phyloP scores from a whole-genome alignment of 495 filamentous ascomycete genomes.

The Neurospora sp. region DNA sequence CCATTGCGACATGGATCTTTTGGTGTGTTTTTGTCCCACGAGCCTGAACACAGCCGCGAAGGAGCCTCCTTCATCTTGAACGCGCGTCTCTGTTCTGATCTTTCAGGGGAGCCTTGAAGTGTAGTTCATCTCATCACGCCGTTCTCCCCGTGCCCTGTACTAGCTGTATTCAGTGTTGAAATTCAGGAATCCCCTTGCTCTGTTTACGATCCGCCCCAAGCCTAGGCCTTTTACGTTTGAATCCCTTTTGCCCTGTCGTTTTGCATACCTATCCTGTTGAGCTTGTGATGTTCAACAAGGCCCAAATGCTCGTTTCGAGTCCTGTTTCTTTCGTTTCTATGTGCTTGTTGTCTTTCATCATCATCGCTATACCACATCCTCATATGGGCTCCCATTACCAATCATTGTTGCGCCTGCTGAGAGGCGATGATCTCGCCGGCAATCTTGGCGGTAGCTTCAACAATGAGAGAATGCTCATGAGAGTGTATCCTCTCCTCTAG shows the following conservation, averaged over 20 bases:
- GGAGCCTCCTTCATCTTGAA: not conserved
- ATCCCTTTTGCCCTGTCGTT: not conserved
- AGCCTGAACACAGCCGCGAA: not conserved
- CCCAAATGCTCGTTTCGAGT: not conserved
- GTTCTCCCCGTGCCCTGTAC: not conserved
- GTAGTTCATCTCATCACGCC: not conserved
- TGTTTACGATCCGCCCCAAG: not conserved
- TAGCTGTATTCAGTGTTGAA: not conserved
- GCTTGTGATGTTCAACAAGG: not conserved
- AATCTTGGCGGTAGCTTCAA: slow-evolving; percentile 52
- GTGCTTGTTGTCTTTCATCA: not conserved
- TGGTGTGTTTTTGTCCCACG: not conserved
- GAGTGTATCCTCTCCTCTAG: slow-evolving; percentile 63
- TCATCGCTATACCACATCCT: not conserved
- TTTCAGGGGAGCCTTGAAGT: not conserved
- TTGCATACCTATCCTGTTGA: not conserved
- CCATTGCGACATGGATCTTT: not conserved
- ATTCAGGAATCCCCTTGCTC: not conserved
- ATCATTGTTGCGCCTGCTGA: not conserved
- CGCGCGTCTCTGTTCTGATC: not conserved
- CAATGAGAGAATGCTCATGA: slow-evolving; percentile 59
- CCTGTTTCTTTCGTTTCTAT: not conserved
- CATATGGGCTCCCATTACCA: not conserved
- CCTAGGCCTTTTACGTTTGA: not conserved
- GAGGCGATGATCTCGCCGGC: slow-evolving; percentile 29